These are phyloP conservation scores for Plasmopara halstedii DNA, from an alignment of 352 stramenopile species.

Conservation along the genomic window DNA sequence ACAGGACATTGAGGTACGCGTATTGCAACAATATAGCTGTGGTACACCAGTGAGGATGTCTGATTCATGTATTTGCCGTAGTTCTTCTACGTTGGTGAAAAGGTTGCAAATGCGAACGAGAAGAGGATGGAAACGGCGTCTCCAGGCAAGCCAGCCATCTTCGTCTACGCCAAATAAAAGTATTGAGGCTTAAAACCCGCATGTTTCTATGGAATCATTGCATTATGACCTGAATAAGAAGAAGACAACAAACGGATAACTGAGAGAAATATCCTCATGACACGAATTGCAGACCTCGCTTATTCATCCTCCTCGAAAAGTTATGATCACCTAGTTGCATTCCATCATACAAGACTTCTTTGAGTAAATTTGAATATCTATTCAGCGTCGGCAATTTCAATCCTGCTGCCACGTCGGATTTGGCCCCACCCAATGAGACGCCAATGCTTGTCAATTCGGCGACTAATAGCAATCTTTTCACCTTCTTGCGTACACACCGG, in stretches of 20 bases:
- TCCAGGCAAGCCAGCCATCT: constrained; percentile 77
- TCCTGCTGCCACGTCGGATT: constrained; percentile 96
- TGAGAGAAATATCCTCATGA: too few species aligned
- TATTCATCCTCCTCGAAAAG: neutral
- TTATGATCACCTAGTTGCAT: too few species aligned
- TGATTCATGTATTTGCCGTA: constrained; percentile 9
- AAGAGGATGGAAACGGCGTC: constrained; percentile 83
- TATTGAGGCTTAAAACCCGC: too few species aligned
- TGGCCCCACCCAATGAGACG: constrained; percentile 99
- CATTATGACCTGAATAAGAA: constrained; percentile 2
- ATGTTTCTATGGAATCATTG: too few species aligned
- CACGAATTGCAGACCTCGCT: constrained; percentile 20
- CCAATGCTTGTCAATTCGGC: constrained; percentile 99
- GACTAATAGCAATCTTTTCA: constrained; percentile 99
- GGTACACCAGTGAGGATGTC: neutral
- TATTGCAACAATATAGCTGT: neutral
- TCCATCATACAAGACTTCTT: constrained; percentile 12
- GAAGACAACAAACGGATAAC: constrained; percentile 21
- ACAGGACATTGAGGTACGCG: constrained; percentile 58
- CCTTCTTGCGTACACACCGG: constrained; percentile 99
- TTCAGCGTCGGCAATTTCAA: constrained; percentile 85
- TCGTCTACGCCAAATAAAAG: constrained; percentile 51
- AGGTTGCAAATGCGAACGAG: constrained; percentile 58
- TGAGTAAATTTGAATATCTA: constrained; percentile 47
- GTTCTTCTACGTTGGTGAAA: constrained; percentile 74